Conservation (phyloP, 768 basidiomycete genomes). For the Tulasnella sp. region DNA sequence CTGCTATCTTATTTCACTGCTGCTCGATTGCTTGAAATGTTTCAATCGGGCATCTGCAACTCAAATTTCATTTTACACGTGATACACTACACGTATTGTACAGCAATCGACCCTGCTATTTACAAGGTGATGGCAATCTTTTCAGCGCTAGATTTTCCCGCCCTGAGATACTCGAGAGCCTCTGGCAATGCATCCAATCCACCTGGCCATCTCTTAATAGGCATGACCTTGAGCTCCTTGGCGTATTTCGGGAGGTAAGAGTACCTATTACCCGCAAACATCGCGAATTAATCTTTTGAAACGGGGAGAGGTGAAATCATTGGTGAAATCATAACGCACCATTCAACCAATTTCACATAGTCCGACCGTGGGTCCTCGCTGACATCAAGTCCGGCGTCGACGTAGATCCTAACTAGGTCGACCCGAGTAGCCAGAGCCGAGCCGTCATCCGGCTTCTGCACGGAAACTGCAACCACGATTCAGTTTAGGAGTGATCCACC, state of each 20-base stretch:
- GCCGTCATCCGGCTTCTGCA: not conserved
- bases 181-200: slow-evolving; percentile 29
- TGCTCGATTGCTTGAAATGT: not conserved
- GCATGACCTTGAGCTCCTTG: slow-evolving; percentile 11
- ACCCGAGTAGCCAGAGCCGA: not conserved
- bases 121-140: slow-evolving; percentile 22
- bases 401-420: not conserved
- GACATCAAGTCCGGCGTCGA: not conserved
- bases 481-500: not conserved
- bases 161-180: slow-evolving; percentile 29
- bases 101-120: not conserved
- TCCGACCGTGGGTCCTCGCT: not conserved
- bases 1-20: not conserved
- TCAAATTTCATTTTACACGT: not conserved
- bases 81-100: not conserved
- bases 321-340: no score
- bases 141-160: slow-evolving; percentile 29
- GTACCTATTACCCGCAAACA: not conserved
- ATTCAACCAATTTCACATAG: not conserved
- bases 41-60: not conserved
- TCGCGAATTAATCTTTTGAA: not conserved
- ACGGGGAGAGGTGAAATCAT: no score
- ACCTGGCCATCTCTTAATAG: slow-evolving; percentile 19
- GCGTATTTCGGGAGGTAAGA: not conserved
- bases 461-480: no score